A percentile compares a stretch with the other conserved stretches of the same genome.
phyloP scores from a whole-genome alignment of 2,329 filamentous ascomycete species.

The Fusarium mundagurra region DNA sequence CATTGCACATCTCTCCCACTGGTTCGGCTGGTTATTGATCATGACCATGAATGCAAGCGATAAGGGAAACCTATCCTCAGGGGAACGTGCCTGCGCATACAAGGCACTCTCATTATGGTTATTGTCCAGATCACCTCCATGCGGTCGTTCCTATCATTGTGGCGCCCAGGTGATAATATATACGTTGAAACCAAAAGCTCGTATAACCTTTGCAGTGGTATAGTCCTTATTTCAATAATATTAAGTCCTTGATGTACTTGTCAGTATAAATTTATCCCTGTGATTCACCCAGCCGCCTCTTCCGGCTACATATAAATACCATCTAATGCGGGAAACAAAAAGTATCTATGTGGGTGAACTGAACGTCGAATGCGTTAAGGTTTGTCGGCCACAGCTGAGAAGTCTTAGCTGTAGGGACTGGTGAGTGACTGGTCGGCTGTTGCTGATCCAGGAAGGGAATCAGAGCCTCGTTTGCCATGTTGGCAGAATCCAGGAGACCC shows the following conservation, averaged over 20 bases:
- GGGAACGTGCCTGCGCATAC: not conserved
- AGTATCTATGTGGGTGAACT: not conserved
- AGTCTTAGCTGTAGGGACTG: not conserved
- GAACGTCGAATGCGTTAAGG: not conserved
- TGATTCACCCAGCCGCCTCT: not conserved
- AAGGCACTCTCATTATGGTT: not conserved
- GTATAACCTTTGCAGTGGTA: not conserved
- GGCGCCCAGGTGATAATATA: not conserved
- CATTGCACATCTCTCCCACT: not conserved
- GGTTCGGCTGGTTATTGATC: not conserved
- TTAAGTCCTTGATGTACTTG: not conserved
- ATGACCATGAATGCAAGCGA: not conserved
- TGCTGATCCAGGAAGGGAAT: not conserved
- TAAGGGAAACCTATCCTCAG: not conserved
- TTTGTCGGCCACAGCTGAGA: not conserved
- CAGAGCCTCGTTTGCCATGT: not conserved
- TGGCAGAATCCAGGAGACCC: not conserved
- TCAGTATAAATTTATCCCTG: not conserved
- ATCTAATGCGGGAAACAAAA: not conserved
- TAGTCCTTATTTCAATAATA: not conserved
- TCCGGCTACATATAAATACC: not conserved
- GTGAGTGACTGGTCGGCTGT: not conserved
- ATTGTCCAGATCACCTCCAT: not conserved
- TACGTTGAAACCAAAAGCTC: not conserved
- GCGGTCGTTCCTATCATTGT: not conserved